Evolutionary conservation across 2,329 filamentous ascomycete species (phyloP), one percentile per base, ranked within the genome.

Genomic region (Westerdykella ornata): DNA sequence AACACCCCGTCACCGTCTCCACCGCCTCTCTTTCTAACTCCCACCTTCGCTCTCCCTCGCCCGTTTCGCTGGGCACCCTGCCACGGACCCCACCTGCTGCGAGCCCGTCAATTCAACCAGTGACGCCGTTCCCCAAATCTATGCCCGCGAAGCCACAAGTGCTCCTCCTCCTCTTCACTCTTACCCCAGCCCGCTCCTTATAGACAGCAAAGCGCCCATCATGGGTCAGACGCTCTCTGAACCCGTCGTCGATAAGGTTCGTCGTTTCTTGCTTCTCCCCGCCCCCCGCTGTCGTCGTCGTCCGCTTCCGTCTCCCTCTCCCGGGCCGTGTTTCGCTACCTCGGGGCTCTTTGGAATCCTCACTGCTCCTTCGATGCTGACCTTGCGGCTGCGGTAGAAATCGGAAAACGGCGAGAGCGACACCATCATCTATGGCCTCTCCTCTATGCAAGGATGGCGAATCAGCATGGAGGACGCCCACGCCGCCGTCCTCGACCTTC

Each of bases 141-240:
- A 65, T 63, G 60, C 54, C 46, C 57, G 29, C 49, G 15, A 56
- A 47, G 42, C 54, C 38, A 42, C 41, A 30, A 47, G 38, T 45
- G 42, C 48, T 57, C 41, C 40, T 38, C 44, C 51, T 55, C 53
- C 43, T 42, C 42, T 44, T 52, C 38, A 43, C 51, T 41, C 47
- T 46, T 34, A 13, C 40, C 14, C 30, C 49, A 41, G 41, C 41
- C 45, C 49, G 50, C 57, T 52, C 52, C 56, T 41, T 6, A n/a
- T n/a, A n/a, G n/a, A n/a, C n/a, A 63, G 64, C 56, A 45, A 48
- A 55, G 47, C 52, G 51, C 51, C 51, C 57, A 62, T 34, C 38
- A 98, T 98, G 92, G 92, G 92, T 80, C 92, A 98, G 78, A 98
- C 92, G 71, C 83, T 98, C 66, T 97, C 90, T 63, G 92, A 98